Evolutionary conservation across 805 yeast genomes (phyloP), one percentile per base, ranked within the genome.

Genomic region (Yarrowia osloensis): DNA sequence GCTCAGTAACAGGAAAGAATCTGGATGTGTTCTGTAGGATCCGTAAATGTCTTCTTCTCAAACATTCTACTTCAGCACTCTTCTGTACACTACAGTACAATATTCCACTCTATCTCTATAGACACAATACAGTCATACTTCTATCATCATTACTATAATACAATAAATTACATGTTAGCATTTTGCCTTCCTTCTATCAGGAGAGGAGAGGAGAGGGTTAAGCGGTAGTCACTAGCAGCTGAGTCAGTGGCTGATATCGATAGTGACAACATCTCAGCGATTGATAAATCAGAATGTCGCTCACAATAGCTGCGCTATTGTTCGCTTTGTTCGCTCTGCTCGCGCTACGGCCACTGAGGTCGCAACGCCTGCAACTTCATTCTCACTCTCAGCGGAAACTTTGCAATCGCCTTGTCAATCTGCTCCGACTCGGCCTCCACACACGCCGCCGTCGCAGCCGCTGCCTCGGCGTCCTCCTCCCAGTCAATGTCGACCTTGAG

Each of bases 161-260:
- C 63, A 57, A 57, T 57, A 57, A 57, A 57, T 57, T 57, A 57
- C 63, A 57, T 57, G 63, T 57, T 57, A 57, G 63, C 63, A 46
- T 46, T 52, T 52, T 52, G 31, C 42, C 59, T 24, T 22, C 61
- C 46, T 26, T 40, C 46, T 21, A 40, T n/a, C n/a, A n/a, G n/a
- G n/a, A n/a, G n/a, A n/a, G n/a, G 12, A 2, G 21, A 5, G n/a
- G 42, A 37, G n/a, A n/a, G n/a, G n/a, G n/a, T n/a, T n/a, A n/a
- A n/a, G n/a, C n/a, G n/a, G n/a, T n/a, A n/a, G n/a, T n/a, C n/a
- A n/a, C n/a, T n/a, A n/a, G n/a, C n/a, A n/a, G n/a, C n/a, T n/a
- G n/a, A n/a, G n/a, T n/a, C n/a, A n/a, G n/a, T n/a, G n/a, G n/a
- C n/a, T n/a, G n/a, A n/a, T n/a, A n/a, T n/a, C n/a, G n/a, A n/a